Evolutionary conservation across 2,329 filamentous ascomycete genomes (phyloP), one percentile per base, ranked within the genome.

Genomic region (Ambrosiella beaveri): DNA sequence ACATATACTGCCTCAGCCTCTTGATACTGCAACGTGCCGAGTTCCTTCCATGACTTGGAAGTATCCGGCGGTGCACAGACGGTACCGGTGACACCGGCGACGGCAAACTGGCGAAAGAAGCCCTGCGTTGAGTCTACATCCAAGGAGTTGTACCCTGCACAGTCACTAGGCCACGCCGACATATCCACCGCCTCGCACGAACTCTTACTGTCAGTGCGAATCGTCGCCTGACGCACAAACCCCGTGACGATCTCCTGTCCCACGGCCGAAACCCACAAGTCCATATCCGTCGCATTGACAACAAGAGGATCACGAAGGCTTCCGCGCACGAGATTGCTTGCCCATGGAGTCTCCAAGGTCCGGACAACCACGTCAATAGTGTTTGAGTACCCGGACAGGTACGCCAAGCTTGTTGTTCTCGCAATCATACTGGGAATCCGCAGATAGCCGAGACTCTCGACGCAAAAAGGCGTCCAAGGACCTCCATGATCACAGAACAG

Each of bases 391-490:
- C 59, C 59, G 5, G 55, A 60, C 36, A 60, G 41, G 55, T 60
- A 60, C 7, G 55, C 59, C 13, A 41, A 37, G n/a, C 55, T 55
- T 27, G 59, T 60, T 7, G 59, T 60, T 11, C 41, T 38, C 4
- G 51, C 59, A 54, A 60, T 54, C 59, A 60, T 54, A 6, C 54
- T 57, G 11, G 55, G 56, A 11, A 56, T 56, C 5, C 56, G 54
- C 13, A 49, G n/a, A 9, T 15, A 47, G 11, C 56, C 59, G 6
- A 57, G 56, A 12, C 15, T 6, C 9, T 50, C 37, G 17, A 19
- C 56, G 36, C 59, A 60, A 39, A 57, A 45, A 4, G 59, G 59
- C 8, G 55, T 55, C 59, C 59, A 60, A 12, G 59, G 39, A 13
- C 59, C 59, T 13, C 59, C 59, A 27, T 41, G 7, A 3, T 41